phyloP scores from a whole-genome alignment of 768 basidiomycete genomes.

The Leccinellum luteum region DNA sequence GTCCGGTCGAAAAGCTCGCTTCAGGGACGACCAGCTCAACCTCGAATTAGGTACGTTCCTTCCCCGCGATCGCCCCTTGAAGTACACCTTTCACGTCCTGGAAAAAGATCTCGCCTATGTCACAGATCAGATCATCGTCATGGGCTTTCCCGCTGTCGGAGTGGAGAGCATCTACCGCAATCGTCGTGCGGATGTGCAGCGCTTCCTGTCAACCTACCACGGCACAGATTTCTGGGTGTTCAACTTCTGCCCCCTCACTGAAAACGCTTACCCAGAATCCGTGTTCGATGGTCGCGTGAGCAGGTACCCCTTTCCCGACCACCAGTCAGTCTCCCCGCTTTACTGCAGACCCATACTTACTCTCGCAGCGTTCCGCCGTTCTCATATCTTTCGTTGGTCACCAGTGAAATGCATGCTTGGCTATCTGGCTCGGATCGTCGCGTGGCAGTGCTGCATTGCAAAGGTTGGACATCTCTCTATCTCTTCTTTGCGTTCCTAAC shows the following conservation, averaged over 20 bases:
- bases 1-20: conserved; percentile 79
- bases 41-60: conserved; percentile 64
- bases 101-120: conserved; percentile 59
- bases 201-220: conserved; percentile 72
- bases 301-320: conserved; percentile 87
- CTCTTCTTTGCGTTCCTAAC: conserved; percentile 1
- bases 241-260: conserved; percentile 80
- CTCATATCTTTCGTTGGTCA: conserved; percentile 66
- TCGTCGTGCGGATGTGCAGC: conserved; percentile 66
- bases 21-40: conserved; percentile 61
- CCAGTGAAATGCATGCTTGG: conserved; percentile 74
- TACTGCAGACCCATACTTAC: neutral
- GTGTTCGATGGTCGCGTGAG: conserved; percentile 75
- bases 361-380: conserved; percentile 68
- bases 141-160: conserved; percentile 84
- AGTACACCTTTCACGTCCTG: neutral
- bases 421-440: conserved; percentile 59
- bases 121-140: conserved; percentile 71
- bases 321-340: conserved; percentile 76
- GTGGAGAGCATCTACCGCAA: conserved; percentile 82
- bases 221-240: conserved; percentile 82
- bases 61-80: conserved; percentile 13
- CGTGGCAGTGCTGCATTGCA: conserved; percentile 84
- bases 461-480: conserved; percentile 48
- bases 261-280: conserved; percentile 73